A percentile compares a stretch with the other conserved stretches of the same genome.
These are phyloP conservation scores for Lachancea meyersii DNA, from an alignment of 805 yeast species.

Conservation along the genomic window DNA sequence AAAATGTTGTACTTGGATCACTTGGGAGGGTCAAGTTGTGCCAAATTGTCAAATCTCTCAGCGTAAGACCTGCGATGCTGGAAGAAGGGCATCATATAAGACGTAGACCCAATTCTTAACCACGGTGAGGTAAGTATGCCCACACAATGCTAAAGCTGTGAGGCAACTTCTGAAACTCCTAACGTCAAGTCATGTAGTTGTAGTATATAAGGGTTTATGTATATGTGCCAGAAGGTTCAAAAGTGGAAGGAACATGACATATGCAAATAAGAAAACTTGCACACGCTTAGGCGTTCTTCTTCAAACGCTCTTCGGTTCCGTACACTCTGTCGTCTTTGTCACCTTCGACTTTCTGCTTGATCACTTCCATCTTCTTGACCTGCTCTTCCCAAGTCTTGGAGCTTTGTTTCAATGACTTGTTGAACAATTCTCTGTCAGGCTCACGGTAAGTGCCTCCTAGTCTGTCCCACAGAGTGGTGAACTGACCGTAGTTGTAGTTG, in stretches of 20 bases:
- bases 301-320: slow-evolving; percentile 41
- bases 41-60: background rate
- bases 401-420: slow-evolving; percentile 51
- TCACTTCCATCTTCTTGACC: slow-evolving; percentile 65
- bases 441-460: slow-evolving; percentile 87
- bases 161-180: background rate
- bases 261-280: background rate
- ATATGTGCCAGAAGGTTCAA: background rate
- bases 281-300: slow-evolving; percentile 16
- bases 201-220: background rate
- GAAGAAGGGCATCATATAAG: background rate
- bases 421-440: slow-evolving; percentile 84
- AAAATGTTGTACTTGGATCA: background rate
- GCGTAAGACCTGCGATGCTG: background rate
- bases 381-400: slow-evolving; percentile 64
- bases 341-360: slow-evolving; percentile 77
- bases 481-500: slow-evolving; percentile 97
- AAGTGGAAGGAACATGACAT: background rate
- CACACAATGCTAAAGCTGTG: background rate
- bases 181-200: slow-evolving; percentile 3
- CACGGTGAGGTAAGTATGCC: too few relatives aligned
- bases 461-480: slow-evolving; percentile 97
- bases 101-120: too few relatives aligned
- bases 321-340: slow-evolving; percentile 68
- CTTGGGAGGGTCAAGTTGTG: background rate